Conservation (phyloP, 208 protist genomes). For the Kentomonas sorsogonicus region DNA sequence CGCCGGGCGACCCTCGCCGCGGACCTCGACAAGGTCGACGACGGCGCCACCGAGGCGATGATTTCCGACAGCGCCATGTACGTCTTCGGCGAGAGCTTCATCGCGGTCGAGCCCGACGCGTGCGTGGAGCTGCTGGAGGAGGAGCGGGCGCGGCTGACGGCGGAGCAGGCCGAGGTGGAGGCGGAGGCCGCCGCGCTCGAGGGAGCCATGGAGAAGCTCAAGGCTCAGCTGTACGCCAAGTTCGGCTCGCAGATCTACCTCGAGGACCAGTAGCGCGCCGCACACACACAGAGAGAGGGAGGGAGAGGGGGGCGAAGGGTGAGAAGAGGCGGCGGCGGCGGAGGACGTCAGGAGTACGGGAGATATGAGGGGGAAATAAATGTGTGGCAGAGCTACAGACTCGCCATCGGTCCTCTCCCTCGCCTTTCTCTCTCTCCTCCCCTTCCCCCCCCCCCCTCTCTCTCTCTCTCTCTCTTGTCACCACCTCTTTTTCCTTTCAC, state of each 20-base stretch:
- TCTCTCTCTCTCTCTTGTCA: not conserved
- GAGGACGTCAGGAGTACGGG: not conserved
- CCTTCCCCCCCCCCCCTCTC: not conserved
- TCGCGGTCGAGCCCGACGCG: conserved; percentile 59
- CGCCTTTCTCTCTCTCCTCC: conserved; percentile 5
- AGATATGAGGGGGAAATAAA: not conserved
- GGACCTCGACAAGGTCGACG: conserved; percentile 69
- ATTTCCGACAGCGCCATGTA: conserved; percentile 73
- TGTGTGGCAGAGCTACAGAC: not conserved
- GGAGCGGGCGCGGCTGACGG: conserved; percentile 40
- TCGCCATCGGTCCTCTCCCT: conserved; percentile 5
- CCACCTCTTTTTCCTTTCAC: too few species aligned
- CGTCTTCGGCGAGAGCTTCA: conserved; percentile 84
- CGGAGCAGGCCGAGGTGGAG: conserved; percentile 42
- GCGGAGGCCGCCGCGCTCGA: conserved; percentile 51
- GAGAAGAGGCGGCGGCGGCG: not conserved
- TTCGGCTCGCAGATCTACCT: conserved; percentile 89
- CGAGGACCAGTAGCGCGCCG: conserved; percentile 62
- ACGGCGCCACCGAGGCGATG: conserved; percentile 46
- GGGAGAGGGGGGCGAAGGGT: not conserved
- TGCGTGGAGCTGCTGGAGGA: conserved; percentile 55
- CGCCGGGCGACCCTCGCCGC: conserved; percentile 39
- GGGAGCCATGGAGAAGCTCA: conserved; percentile 57
- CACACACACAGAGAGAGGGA: not conserved
- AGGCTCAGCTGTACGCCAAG: conserved; percentile 85